A percentile compares a stretch with the other conserved stretches of the same genome.
phyloP scores from a whole-genome alignment of 805 yeast species.

The Starmera dryadoides region DNA sequence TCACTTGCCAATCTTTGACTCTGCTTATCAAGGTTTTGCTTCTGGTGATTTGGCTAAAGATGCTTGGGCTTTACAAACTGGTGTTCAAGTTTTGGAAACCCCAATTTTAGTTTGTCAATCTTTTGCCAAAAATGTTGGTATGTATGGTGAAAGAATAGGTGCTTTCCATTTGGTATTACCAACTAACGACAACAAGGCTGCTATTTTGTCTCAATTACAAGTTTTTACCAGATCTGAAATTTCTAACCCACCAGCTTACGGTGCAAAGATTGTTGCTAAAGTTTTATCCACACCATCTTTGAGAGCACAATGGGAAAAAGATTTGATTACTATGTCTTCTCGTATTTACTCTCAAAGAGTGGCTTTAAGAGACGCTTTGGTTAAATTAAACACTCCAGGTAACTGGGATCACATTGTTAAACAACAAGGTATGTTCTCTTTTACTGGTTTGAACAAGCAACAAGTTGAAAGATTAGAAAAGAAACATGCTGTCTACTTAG shows the following conservation, averaged over 20 bases:
- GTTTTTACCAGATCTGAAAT: slow-evolving; percentile 74
- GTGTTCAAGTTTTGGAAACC: slow-evolving; percentile 39
- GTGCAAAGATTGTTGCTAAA: slow-evolving; percentile 81
- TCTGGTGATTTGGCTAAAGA: slow-evolving; percentile 79
- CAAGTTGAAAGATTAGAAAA: slow-evolving; percentile 74
- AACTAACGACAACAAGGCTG: slow-evolving; percentile 35
- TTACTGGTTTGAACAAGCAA: slow-evolving; percentile 73
- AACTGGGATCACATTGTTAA: slow-evolving; percentile 84
- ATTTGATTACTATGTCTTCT: slow-evolving; percentile 79
- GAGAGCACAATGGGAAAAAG: slow-evolving; percentile 73
- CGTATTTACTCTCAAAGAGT: slow-evolving; percentile 78
- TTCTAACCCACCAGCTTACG: slow-evolving; percentile 93
- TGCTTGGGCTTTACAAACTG: slow-evolving; percentile 67
- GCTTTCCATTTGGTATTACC: slow-evolving; percentile 74
- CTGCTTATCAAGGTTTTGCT: slow-evolving; percentile 97
- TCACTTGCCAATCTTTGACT: slow-evolving; percentile 83
- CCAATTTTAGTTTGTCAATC: slow-evolving; percentile 86
- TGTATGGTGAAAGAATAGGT: slow-evolving; percentile 97
- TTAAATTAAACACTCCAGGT: slow-evolving; percentile 71
- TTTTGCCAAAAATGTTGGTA: slow-evolving; percentile 93
- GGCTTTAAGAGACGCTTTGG: slow-evolving; percentile 53
- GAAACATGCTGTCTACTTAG: slow-evolving; percentile 77
- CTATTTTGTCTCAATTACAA: slow-evolving; percentile 70
- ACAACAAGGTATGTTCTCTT: slow-evolving; percentile 97
- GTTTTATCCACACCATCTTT: slow-evolving; percentile 64